Base-by-base conservation (phyloP, 176 grass and related monocot genomes). In the Cenchrus purpureus region DNA sequence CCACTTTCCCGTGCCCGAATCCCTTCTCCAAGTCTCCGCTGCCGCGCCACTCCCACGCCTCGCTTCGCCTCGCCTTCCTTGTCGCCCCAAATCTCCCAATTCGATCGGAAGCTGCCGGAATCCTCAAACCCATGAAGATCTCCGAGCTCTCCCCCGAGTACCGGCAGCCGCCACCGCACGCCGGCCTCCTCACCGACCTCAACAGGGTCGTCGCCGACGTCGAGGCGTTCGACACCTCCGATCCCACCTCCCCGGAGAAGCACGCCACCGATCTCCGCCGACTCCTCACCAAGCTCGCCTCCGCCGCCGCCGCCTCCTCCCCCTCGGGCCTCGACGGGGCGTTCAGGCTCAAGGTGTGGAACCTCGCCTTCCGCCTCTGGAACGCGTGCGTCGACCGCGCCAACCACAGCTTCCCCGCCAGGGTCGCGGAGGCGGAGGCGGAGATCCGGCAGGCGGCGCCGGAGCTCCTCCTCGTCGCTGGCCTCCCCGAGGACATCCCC, bases 101-200 rank as follows among this genome's bases (percentile, higher is more conserved):
- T 82, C 54, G 22, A 56, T 70, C 81, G 37, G 58, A 63, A 74
- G 52, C 37, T 51, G 12, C 70, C 15, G 22, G 3, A 76, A 94
- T 50, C 83, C 73, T 74, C 43, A 55, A 45, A 53, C 62, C 76
- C 49, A 98, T 99, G 97, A 99, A 92, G 90, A 99, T 99, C 67
- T 99, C 97, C 45, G 97, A 99, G 90, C 91, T 99, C 78, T 99
- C 91, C 60, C 93, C 97, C 43, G 97, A 99, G 54, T 89, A 82
- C 91, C 86, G 83, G 64, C 78, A 80, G 74, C 65, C 86, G 68
- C 68, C 76, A 61, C 45, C 66, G 68, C 78, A 90, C 65, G 65
- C 71, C 25, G 83, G 52, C 37, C 71, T 92, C 72, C 53, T 99
- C 81, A 81, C 88, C 70, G 91, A 96, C 45, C 82, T 99, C 76